Evolutionary conservation across 2,329 filamentous ascomycete genomes (phyloP).

Genomic region (Sporothrix phasma): DNA sequence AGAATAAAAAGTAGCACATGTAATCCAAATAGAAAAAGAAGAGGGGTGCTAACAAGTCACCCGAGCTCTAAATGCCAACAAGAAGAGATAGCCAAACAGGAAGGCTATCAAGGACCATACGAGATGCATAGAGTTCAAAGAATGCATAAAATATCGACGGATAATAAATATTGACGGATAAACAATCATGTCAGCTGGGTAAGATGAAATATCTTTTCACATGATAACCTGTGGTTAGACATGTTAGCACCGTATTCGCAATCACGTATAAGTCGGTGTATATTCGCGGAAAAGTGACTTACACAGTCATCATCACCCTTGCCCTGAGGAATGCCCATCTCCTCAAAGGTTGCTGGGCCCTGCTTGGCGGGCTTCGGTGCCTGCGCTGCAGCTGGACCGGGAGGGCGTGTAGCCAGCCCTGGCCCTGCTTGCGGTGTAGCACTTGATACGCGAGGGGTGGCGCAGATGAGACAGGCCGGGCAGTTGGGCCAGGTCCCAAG

Average conservation of each 20-base stretch:
- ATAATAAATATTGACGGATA: background rate
- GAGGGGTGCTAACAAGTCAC: background rate
- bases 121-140: background rate
- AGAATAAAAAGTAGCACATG: background rate
- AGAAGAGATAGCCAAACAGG: background rate
- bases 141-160: background rate
- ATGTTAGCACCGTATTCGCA: background rate
- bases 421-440: background rate
- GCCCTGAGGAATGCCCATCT: constrained; percentile 85
- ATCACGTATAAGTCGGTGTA: too few species aligned
- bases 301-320: constrained; percentile 90
- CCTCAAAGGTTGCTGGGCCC: constrained; percentile 91
- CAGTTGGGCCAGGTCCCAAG: background rate
- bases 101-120: background rate
- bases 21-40: background rate
- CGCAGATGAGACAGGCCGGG: background rate
- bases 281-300: constrained; percentile 34
- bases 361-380: constrained; percentile 31
- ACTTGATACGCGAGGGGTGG: constrained; percentile 9
- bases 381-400: background rate
- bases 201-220: background rate
- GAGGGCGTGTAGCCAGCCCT: constrained; percentile 1
- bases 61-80: background rate
- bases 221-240: background rate
- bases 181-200: too few species aligned